Base-by-base conservation (phyloP, 2,329 filamentous ascomycete species). In the Aspergillus bombycis region DNA sequence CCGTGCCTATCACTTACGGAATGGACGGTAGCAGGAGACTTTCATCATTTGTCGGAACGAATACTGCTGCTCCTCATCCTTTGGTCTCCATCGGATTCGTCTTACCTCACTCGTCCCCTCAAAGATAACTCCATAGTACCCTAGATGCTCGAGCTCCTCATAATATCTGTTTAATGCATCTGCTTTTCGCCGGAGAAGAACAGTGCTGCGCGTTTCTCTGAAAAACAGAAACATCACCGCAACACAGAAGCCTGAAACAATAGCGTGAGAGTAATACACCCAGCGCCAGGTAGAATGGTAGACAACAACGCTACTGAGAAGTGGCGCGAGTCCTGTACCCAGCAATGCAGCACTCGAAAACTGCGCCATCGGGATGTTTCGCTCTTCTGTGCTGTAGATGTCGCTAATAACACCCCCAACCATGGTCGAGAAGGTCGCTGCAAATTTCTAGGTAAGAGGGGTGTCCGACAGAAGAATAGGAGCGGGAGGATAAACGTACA, bases 401-500 rank as follows among this genome's bases (percentile, higher is more conserved):
- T 97, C 94, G 57, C 91, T 90, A 45, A 97, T 90, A 4, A 97
- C 91, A 3, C 94, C 94, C n/a, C 94, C 94, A 0, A 96, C 90
- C 85, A 97, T 94, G 26, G 92, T 95, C 53, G 90, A 93, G 74
- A 96, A 96, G 0, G 86, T 88, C 34, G 75, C 78, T 80, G 21
- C 36, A 34, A 45, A 76, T 57, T 0, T 34, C 12, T 10, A 34
- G 12, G 32, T 34, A 11, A 34, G 12, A 34, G 32, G 32, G 32
- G 32, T 34, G 32, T 12, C 32, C 9, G 9, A 34, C 32, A 34
- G 10, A 34, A 12, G 12, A 34, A 11, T 10, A 34, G 71, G n/a
- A n/a, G n/a, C n/a, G 72, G 0, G 43, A 30, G 14, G 36, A 23
- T 34, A 10, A 3, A 82, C 82, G 84, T 88, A 56, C 89, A 93